Percentiles rank a stretch among this genome's conserved stretches.
phyloP scores from a whole-genome alignment of 495 filamentous ascomycete genomes.

The Penicillium waksmanii region DNA sequence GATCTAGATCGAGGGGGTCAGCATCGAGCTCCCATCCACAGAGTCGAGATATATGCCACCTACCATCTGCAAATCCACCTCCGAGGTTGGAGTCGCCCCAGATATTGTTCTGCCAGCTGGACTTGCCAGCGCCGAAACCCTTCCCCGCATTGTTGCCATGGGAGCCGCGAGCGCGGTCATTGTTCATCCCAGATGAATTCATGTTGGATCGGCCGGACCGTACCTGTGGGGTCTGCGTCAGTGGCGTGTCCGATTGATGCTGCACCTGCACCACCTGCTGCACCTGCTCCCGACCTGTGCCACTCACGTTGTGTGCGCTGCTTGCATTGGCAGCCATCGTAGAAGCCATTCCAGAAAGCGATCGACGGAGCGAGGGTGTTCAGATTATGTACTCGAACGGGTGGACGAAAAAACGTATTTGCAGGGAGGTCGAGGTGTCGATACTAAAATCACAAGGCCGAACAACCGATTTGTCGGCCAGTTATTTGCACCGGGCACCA shows the following conservation, averaged over 20 bases:
- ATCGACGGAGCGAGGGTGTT: constrained; percentile 18
- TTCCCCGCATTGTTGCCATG: constrained; percentile 44
- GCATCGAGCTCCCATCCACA: neutral
- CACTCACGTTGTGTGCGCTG: constrained; percentile 46
- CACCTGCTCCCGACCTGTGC: neutral
- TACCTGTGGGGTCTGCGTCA: constrained; percentile 29
- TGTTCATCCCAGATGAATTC: constrained; percentile 43
- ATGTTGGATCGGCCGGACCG: constrained; percentile 47
- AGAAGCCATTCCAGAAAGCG: constrained; percentile 41
- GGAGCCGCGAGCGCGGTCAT: constrained; percentile 42
- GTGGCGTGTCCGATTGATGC: neutral
- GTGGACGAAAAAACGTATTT: constrained; percentile 21
- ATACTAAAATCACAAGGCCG: constrained; percentile 27
- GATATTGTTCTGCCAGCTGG: constrained; percentile 61
- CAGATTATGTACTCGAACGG: constrained; percentile 36
- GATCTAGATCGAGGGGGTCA: constrained; percentile 26
- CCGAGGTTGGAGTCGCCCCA: constrained; percentile 62
- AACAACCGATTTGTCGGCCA: constrained; percentile 18
- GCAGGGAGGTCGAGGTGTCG: constrained; percentile 19
- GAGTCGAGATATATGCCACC: neutral
- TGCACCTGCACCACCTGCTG: too few relatives aligned
- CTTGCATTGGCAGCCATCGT: constrained; percentile 45
- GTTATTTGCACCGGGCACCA: constrained; percentile 37
- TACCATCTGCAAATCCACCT: constrained; percentile 51
- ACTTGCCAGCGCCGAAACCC: constrained; percentile 48